phyloP scores from a whole-genome alignment of 805 yeast genomes.

The Wickerhamiella musiphila region DNA sequence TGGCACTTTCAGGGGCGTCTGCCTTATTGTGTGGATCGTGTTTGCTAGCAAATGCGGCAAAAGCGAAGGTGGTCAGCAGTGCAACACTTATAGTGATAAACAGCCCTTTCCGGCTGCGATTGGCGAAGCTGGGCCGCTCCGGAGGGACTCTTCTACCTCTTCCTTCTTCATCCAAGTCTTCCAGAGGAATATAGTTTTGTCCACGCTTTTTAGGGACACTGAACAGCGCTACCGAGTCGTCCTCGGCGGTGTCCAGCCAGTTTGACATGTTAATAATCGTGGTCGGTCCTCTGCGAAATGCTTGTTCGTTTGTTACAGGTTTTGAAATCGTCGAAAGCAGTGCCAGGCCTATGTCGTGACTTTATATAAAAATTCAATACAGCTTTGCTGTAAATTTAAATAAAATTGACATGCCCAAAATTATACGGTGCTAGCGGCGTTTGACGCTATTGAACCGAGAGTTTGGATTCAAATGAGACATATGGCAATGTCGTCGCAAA shows the following conservation, averaged over 20 bases:
- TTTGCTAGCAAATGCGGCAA: slow-evolving; percentile 2
- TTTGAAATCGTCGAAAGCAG: too few species aligned
- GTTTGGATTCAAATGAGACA: neutral
- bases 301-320: too few species aligned
- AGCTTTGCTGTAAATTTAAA: too few species aligned
- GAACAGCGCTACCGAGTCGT: slow-evolving; percentile 12
- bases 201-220: slow-evolving; percentile 9
- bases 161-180: slow-evolving; percentile 13
- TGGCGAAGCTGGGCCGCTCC: neutral
- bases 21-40: neutral
- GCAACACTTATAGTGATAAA: slow-evolving; percentile 4
- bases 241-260: slow-evolving; percentile 9
- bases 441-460: neutral
- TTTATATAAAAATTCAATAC: neutral
- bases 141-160: neutral
- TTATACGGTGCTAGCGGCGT: neutral
- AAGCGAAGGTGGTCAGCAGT: slow-evolving; percentile 4
- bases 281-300: too few species aligned
- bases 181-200: slow-evolving; percentile 10
- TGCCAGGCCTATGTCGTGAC: too few species aligned
- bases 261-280: too few species aligned
- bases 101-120: slow-evolving; percentile 1
- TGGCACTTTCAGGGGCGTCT: slow-evolving; percentile 1
- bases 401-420: neutral
- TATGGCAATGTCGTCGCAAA: neutral